Evolutionary conservation across 1,139 yeast genomes (phyloP).

Genomic region (Arxiozyma bovina): DNA sequence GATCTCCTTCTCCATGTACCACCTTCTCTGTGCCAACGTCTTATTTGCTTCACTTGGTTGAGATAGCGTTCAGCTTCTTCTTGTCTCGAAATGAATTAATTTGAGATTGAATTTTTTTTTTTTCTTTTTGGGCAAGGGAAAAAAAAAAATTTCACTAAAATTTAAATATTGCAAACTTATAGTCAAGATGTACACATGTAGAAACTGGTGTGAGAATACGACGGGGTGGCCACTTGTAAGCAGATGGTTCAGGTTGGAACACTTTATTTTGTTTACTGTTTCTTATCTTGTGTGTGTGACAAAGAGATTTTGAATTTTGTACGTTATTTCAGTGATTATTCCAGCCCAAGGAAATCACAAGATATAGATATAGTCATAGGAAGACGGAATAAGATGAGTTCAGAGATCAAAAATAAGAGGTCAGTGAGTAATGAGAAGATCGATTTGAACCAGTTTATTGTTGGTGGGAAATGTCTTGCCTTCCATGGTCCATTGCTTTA

Average conservation of each 20-base stretch:
- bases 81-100: background rate
- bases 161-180: no score
- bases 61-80: background rate
- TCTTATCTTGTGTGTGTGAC: no score
- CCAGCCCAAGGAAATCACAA: no score
- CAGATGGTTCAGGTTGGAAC: no score
- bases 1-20: background rate
- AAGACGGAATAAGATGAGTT: conserved; percentile 33
- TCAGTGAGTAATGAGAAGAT: background rate
- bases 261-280: no score
- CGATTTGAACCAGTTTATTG: background rate
- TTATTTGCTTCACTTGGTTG: background rate
- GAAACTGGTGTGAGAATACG: no score
- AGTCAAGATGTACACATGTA: no score
- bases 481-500: conserved; percentile 62
- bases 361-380: no score
- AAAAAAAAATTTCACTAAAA: no score
- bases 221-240: no score
- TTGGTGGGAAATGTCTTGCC: background rate
- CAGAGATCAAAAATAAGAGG: background rate
- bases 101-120: background rate
- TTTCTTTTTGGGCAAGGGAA: background rate
- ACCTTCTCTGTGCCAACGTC: background rate
- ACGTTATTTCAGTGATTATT: no score
- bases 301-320: no score